phyloP scores from a whole-genome alignment of 257 asterid species.

The Cruciata laevipes region DNA sequence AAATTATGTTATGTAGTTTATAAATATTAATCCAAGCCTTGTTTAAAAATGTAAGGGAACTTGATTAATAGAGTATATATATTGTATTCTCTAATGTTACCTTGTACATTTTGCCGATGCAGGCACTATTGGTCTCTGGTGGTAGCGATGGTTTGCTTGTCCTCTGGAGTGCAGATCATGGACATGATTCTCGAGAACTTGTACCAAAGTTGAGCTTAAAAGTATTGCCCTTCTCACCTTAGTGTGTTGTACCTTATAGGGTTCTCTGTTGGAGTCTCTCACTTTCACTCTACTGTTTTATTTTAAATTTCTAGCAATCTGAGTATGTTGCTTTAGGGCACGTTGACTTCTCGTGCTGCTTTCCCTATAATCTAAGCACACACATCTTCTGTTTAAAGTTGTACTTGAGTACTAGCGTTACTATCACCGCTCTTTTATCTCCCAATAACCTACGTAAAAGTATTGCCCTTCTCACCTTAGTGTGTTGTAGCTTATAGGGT shows the following conservation, averaged over 20 bases:
- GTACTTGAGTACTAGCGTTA: background rate
- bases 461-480: conserved; percentile 19
- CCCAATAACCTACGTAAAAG: conserved; percentile 40
- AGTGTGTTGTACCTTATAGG: background rate
- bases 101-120: conserved; percentile 16
- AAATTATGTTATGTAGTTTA: background rate
- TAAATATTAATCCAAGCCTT: background rate
- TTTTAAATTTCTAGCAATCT: background rate
- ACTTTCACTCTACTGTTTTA: background rate
- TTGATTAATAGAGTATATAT: background rate
- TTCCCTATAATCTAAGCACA: background rate
- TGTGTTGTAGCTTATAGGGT: background rate
- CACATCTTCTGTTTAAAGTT: background rate
- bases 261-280: background rate
- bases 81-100: conserved; percentile 1
- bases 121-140: conserved; percentile 98
- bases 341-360: background rate
- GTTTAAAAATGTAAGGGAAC: background rate
- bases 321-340: background rate
- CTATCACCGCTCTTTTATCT: background rate
- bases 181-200: conserved; percentile 94
- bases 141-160: conserved; percentile 95
- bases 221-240: conserved; percentile 29
- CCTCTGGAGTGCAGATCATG: conserved; percentile 95
- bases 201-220: conserved; percentile 94